Conservation (phyloP, 306 rosid species). For the Cotoneaster glaucophyllus region DNA sequence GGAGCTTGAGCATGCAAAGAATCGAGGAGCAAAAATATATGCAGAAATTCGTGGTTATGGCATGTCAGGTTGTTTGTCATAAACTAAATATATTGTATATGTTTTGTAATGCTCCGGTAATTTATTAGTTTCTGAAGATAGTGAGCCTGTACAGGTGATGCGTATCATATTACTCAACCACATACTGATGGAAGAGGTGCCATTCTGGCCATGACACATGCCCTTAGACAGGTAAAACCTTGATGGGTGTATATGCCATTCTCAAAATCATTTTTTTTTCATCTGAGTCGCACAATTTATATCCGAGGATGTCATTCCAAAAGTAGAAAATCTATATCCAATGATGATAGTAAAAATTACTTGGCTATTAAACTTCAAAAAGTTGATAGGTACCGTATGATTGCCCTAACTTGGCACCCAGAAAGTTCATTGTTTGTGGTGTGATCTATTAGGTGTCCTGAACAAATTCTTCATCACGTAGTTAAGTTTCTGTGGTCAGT, state of each 20-base stretch:
- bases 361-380: no score
- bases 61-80: slow-evolving; percentile 61
- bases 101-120: slow-evolving; percentile 1
- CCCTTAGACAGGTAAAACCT: slow-evolving; percentile 66
- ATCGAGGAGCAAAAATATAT: slow-evolving; percentile 78
- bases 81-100: slow-evolving; percentile 8
- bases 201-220: slow-evolving; percentile 81
- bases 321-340: not conserved
- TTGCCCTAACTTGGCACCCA: not conserved
- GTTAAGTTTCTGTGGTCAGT: not conserved
- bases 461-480: not conserved
- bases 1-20: slow-evolving; percentile 89
- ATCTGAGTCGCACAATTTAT: not conserved
- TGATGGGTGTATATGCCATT: not conserved
- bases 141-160: slow-evolving; percentile 57
- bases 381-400: not conserved
- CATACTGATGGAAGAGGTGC: slow-evolving; percentile 88
- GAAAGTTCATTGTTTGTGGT: not conserved
- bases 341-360: not conserved
- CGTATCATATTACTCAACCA: slow-evolving; percentile 92
- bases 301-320: not conserved
- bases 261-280: not conserved
- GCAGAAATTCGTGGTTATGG: slow-evolving; percentile 95
- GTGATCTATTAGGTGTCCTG: not conserved
- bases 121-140: slow-evolving; percentile 20